These are phyloP conservation scores for Aspergillus quadricinctus DNA, from an alignment of 2,329 filamentous ascomycete genomes.

Conservation along the genomic window DNA sequence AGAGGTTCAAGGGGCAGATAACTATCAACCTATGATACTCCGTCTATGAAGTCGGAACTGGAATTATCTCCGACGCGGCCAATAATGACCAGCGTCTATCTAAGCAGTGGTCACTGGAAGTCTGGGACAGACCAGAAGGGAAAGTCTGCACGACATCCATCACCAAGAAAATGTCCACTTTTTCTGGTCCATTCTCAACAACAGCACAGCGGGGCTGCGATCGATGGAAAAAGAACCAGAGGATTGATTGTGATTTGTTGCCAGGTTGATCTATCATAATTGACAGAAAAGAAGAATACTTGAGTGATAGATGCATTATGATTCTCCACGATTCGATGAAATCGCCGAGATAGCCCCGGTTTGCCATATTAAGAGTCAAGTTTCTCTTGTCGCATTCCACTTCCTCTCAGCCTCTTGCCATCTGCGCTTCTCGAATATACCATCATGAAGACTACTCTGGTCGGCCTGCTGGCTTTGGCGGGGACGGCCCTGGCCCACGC, in stretches of 20 bases:
- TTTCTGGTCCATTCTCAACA: not conserved
- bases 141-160: constrained; percentile 34
- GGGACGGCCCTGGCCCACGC: constrained; percentile 31
- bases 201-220: not conserved
- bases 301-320: not conserved
- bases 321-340: not conserved
- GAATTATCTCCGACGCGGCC: not conserved
- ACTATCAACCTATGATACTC: not conserved
- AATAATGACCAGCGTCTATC: not conserved
- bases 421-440: not conserved
- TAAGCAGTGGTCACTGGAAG: not conserved
- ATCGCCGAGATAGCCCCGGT: not conserved
- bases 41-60: not conserved
- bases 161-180: not conserved
- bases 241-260: not conserved
- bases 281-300: not conserved
- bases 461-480: constrained; percentile 30
- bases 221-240: not conserved
- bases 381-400: not conserved
- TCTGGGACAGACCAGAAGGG: constrained; percentile 25
- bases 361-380: not conserved
- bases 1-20: not conserved
- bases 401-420: not conserved
- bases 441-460: constrained; percentile 28
- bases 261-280: not conserved